These are phyloP conservation scores for Termitomyces eurrhizus DNA, from an alignment of 768 basidiomycete genomes.

Conservation along the genomic window DNA sequence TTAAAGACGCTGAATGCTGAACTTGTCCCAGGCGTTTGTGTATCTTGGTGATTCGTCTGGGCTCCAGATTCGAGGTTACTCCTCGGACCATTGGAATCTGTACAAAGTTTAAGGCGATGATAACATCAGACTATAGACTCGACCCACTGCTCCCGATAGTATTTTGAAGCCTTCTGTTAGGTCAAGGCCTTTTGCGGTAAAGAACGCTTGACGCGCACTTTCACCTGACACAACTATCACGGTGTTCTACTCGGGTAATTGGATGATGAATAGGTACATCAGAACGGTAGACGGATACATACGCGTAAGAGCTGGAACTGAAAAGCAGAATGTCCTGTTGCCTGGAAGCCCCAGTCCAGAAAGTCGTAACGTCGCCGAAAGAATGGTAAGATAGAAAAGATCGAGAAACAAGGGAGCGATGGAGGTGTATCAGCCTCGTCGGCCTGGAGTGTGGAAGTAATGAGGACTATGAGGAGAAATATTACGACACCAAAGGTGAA, in stretches of 20 bases:
- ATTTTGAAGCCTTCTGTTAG: conserved; percentile 78
- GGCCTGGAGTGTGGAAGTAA: conserved; percentile 43
- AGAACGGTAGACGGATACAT: conserved; percentile 23
- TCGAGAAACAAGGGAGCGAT: conserved; percentile 52
- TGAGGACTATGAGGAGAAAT: conserved; percentile 41
- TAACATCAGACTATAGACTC: conserved; percentile 12
- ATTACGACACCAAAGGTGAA: conserved; percentile 44
- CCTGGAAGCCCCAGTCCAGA: conserved; percentile 65
- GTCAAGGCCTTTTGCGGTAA: conserved; percentile 66
- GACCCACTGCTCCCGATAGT: conserved; percentile 71
- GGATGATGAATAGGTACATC: neutral
- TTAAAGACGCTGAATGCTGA: conserved; percentile 60
- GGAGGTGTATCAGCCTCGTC: conserved; percentile 49
- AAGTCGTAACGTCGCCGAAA: conserved; percentile 71
- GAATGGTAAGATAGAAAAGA: conserved; percentile 62
- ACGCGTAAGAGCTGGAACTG: conserved; percentile 69
- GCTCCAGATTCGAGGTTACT: conserved; percentile 68
- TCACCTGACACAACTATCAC: conserved; percentile 79
- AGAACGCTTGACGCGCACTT: conserved; percentile 63
- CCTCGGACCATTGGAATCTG: conserved; percentile 77
- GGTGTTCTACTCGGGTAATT: conserved; percentile 43
- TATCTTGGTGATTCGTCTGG: conserved; percentile 56
- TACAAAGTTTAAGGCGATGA: conserved; percentile 16
- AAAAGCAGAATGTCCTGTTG: conserved; percentile 61
- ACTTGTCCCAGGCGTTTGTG: conserved; percentile 66